These are phyloP conservation scores for Laetiporus sulphureus DNA, from an alignment of 1,284 basidiomycete genomes.

Conservation along the genomic window DNA sequence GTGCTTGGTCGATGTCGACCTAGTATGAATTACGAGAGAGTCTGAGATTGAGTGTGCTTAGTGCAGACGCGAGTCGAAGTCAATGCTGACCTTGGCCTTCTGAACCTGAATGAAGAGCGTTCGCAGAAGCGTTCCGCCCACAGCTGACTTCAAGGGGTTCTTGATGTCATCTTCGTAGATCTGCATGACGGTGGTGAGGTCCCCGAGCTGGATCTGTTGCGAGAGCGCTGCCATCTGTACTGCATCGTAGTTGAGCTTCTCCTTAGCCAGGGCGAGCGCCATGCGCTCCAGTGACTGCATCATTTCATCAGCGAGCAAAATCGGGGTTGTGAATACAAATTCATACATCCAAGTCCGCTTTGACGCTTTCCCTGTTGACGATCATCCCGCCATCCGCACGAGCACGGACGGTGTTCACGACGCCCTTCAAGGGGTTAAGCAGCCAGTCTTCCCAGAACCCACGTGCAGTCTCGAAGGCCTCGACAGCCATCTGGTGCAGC, in stretches of 20 bases:
- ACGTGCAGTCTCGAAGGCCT: conserved; percentile 62
- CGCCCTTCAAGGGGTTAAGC: conserved; percentile 78
- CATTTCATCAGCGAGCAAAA: background rate
- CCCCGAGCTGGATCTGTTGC: conserved; percentile 67
- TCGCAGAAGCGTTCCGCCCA: conserved; percentile 80
- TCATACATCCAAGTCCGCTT: conserved; percentile 71
- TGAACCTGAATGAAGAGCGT: conserved; percentile 92
- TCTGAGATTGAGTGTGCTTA: too few species aligned
- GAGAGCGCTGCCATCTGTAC: conserved; percentile 63
- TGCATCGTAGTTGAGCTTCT: conserved; percentile 63
- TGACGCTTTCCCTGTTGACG: conserved; percentile 70
- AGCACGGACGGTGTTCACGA: conserved; percentile 78
- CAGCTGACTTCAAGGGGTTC: conserved; percentile 74
- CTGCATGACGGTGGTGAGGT: conserved; percentile 83
- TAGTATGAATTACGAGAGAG: too few species aligned
- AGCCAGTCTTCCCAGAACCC: conserved; percentile 86
- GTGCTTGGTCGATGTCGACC: conserved; percentile 88
- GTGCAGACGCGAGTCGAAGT: too few species aligned
- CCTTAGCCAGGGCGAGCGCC: conserved; percentile 80
- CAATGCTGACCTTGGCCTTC: conserved; percentile 78
- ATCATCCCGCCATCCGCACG: conserved; percentile 62
- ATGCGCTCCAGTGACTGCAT: conserved; percentile 71
- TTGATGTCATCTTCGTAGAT: conserved; percentile 93
- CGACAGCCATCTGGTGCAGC: conserved; percentile 47
- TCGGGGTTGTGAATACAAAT: conserved; percentile 2